Percentiles rank a stretch among this genome's conserved stretches.
Evolutionary conservation across 176 grass and related monocot genomes (phyloP).

Genomic region (Phoenix roebelenii): DNA sequence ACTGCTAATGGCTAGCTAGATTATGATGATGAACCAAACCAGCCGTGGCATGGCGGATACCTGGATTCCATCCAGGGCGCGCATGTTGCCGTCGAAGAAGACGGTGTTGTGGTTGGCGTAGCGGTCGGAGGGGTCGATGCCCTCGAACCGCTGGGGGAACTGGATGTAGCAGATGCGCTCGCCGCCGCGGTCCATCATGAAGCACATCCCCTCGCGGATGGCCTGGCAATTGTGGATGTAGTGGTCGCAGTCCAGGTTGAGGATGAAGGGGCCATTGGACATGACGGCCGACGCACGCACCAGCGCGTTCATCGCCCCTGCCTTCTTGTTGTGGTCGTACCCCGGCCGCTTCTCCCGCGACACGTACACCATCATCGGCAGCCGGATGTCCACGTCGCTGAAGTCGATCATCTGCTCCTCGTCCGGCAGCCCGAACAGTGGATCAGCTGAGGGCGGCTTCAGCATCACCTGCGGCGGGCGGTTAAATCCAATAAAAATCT

Average conservation of each 20-base stretch:
- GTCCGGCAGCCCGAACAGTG: conserved; percentile 60
- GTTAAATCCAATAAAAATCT: too few relatives aligned
- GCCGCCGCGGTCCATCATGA: conserved; percentile 84
- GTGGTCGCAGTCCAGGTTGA: conserved; percentile 98
- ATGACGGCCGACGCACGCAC: conserved; percentile 84
- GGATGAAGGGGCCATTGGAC: conserved; percentile 91
- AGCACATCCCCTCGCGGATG: conserved; percentile 85
- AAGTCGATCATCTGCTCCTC: conserved; percentile 77
- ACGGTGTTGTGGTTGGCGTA: conserved; percentile 98
- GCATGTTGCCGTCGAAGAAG: conserved; percentile 99
- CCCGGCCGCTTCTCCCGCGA: conserved; percentile 74
- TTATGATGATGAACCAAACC: background rate
- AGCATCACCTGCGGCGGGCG: conserved; percentile 53
- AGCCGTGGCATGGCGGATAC: background rate
- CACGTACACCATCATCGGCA: conserved; percentile 86
- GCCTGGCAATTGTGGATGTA: conserved; percentile 87
- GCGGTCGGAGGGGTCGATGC: conserved; percentile 89
- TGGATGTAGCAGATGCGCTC: conserved; percentile 88
- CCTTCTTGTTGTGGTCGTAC: conserved; percentile 99
- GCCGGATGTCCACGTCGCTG: conserved; percentile 75
- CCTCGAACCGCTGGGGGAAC: conserved; percentile 87
- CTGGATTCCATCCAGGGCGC: conserved; percentile 80
- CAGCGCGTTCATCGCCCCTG: conserved; percentile 86
- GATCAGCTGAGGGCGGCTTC: conserved; percentile 58
- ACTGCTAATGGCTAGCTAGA: too few relatives aligned